Evolutionary conservation across 495 filamentous ascomycete genomes (phyloP).

Genomic region (Melanomma pulvis-pyrius): DNA sequence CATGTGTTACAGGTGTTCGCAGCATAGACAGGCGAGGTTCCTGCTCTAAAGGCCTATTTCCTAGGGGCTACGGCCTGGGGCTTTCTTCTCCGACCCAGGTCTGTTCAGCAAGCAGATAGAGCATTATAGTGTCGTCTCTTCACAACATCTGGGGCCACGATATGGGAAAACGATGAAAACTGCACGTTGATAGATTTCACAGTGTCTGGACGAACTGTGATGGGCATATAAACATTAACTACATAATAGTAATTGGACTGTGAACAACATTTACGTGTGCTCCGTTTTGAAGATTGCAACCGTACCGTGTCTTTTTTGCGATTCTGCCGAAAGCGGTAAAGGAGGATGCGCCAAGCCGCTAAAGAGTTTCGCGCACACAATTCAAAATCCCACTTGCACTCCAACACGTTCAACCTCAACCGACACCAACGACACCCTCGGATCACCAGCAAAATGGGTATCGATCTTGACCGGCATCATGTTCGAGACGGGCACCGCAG

Average conservation of each 20-base stretch:
- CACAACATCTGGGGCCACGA: neutral
- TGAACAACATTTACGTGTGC: conserved; percentile 2
- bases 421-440: conserved; percentile 26
- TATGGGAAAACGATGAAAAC: conserved; percentile 19
- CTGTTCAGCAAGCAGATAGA: conserved; percentile 14
- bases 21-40: conserved; percentile 29
- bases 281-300: too few species aligned
- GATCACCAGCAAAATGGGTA: conserved; percentile 55
- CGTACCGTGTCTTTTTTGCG: neutral
- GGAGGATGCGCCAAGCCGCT: conserved; percentile 21
- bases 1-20: conserved; percentile 21
- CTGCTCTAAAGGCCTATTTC: neutral
- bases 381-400: conserved; percentile 20
- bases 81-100: conserved; percentile 7
- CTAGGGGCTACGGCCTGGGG: neutral
- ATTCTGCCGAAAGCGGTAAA: conserved; percentile 2
- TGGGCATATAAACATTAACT: conserved; percentile 22
- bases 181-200: conserved; percentile 22
- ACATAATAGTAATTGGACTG: conserved; percentile 30
- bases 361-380: conserved; percentile 14
- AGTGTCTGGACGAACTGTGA: conserved; percentile 12
- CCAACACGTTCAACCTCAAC: conserved; percentile 17
- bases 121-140: conserved; percentile 25
- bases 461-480: conserved; percentile 78
- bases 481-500: conserved; percentile 81